Conservation (phyloP, 768 basidiomycete species). For the Pleurotus pulmonarius region DNA sequence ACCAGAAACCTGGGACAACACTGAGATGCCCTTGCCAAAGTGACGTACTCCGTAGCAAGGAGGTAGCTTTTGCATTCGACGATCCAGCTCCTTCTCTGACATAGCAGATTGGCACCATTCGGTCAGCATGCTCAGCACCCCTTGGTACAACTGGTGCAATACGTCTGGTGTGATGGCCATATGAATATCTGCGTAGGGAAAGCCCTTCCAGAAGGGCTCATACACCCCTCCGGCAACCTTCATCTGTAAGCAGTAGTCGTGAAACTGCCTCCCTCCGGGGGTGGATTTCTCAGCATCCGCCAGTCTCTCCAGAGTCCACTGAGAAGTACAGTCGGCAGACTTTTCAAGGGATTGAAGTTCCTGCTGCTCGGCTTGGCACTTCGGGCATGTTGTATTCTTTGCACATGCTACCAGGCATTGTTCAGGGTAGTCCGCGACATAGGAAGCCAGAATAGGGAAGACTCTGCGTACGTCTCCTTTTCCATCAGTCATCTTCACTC, state of each 20-base stretch:
- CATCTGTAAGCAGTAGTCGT: background rate
- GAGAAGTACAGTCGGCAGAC: background rate
- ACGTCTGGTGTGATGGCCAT: conserved; percentile 38
- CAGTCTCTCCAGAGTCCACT: conserved; percentile 14
- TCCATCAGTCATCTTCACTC: conserved; percentile 27
- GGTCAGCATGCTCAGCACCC: conserved; percentile 39
- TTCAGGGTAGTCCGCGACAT: conserved; percentile 40
- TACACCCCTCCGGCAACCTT: background rate
- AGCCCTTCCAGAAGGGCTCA: conserved; percentile 37
- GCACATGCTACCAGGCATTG: conserved; percentile 32
- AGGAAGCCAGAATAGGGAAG: conserved; percentile 36
- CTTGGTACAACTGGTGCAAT: conserved; percentile 47
- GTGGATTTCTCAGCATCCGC: conserved; percentile 22
- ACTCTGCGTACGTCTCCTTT: conserved; percentile 23
- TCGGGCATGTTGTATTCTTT: conserved; percentile 24
- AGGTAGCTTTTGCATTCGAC: conserved; percentile 26
- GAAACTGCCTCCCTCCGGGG: background rate
- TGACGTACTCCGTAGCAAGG: conserved; percentile 23
- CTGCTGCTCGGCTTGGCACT: conserved; percentile 17
- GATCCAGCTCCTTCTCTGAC: conserved; percentile 31
- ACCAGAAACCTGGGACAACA: conserved; percentile 33
- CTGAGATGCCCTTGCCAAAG: conserved; percentile 33
- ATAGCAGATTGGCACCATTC: conserved; percentile 25
- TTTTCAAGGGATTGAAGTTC: conserved; percentile 12
- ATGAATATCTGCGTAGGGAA: conserved; percentile 39